Base-by-base conservation (phyloP, 805 yeast genomes). In the Ogataea polymorpha region DNA sequence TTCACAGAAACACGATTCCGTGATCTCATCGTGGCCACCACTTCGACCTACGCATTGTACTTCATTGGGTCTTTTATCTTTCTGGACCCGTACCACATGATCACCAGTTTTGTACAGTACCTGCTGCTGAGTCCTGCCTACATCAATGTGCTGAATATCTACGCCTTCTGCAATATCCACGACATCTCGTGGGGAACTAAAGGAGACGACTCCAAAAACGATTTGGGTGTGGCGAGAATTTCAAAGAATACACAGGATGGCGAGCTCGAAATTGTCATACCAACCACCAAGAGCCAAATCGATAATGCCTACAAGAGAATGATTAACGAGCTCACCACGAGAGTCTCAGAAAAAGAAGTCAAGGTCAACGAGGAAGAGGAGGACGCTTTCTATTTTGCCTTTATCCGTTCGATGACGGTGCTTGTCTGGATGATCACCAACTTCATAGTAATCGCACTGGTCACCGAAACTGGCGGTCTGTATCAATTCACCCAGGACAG, bases 121-220 rank as follows among this genome's bases (percentile, higher is more conserved):
- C 62, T 91, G 44, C 63, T 91, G 46, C 64, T 91, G 42, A 80
- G 90, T 48, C 99, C 99, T 0, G 79, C 95, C 0, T 93, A 90
- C 62, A 81, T 89, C 64, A 90, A 91, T 56, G 91, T 90, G 39
- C 70, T 91, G 58, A 89, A 88, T 62, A 91, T 91, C 46, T 91
- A 91, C 65, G 96, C 98, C 2, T 90, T 91, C 62, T 90, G 97
- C 70, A 91, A 91, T 64, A 83, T 91, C 46, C 96, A 91, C 62
- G 99, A 91, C 68, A 81, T 91, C 35, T 86, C 96, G 6, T 91
- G 98, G 98, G 98, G 98, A 61, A 91, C 96, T 4, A 87, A 90
- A 62, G 96, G 96, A 35, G 87, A 82, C 37, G 79, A 78, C 9
- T 74, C 79, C 59, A 79, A 70, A 58, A 77, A 70, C 65, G 95